Conservation (phyloP, 352 stramenopile species). For the Globisporangium perplexum region DNA sequence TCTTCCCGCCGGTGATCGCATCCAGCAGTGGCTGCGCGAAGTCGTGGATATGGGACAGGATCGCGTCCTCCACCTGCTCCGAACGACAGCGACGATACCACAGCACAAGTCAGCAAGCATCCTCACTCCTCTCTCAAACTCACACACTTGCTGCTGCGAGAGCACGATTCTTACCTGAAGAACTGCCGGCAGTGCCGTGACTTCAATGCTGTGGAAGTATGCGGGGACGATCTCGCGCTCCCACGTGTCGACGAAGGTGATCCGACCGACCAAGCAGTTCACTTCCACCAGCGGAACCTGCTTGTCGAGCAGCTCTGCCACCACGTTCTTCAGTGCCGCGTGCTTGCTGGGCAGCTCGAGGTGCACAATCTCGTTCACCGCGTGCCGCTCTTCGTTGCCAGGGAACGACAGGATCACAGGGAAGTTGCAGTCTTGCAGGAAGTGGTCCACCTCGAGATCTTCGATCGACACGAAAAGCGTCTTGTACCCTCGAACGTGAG, state of each 20-base stretch:
- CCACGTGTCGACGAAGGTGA: constrained; percentile 58
- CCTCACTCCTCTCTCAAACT: neutral
- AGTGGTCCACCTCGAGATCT: constrained; percentile 62
- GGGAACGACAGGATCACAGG: constrained; percentile 58
- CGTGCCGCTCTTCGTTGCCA: constrained; percentile 11
- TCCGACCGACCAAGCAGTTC: constrained; percentile 30
- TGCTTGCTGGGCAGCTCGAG: constrained; percentile 38
- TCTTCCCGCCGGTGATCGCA: constrained; percentile 12
- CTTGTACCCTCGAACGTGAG: constrained; percentile 58
- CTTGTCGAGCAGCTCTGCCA: constrained; percentile 30
- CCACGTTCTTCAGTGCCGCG: constrained; percentile 22
- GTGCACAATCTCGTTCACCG: constrained; percentile 22
- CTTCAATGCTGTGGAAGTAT: constrained; percentile 68
- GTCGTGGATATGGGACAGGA: constrained; percentile 36
- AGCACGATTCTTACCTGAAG: constrained; percentile 44
- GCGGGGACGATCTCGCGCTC: constrained; percentile 33
- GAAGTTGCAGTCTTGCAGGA: constrained; percentile 68
- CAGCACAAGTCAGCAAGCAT: neutral
- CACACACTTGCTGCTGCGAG: neutral
- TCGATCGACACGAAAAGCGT: constrained; percentile 42
- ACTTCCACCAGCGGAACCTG: constrained; percentile 24
- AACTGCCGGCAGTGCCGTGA: constrained; percentile 44
- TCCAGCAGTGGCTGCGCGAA: constrained; percentile 44
- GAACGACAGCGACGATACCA: neutral
- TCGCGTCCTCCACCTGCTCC: constrained; percentile 48